These are phyloP conservation scores for Arctium minus DNA, from an alignment of 129 eudicot genomes.

Conservation along the genomic window DNA sequence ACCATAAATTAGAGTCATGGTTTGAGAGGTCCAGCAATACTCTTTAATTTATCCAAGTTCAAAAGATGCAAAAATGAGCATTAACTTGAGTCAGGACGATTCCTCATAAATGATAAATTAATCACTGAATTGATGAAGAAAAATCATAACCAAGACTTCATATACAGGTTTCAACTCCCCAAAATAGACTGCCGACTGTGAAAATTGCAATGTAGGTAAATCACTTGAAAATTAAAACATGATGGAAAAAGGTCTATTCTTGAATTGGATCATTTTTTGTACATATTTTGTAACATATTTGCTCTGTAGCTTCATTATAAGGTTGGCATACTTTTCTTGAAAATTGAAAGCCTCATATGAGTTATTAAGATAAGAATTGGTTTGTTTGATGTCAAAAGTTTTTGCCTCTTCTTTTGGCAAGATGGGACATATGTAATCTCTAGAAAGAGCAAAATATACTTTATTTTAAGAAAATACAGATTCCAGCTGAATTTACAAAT, in stretches of 20 bases:
- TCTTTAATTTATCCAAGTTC: not conserved
- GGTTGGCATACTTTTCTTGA: not conserved
- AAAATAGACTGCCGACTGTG: not conserved
- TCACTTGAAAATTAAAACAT: not conserved
- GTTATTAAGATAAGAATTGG: not conserved
- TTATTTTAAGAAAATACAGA: not conserved
- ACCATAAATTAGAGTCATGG: not conserved
- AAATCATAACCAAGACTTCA: not conserved
- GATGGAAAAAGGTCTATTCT: not conserved
- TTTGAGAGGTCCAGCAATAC: not conserved
- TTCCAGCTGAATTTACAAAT: not conserved
- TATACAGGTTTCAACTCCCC: not conserved
- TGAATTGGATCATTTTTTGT: not conserved
- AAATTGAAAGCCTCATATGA: not conserved
- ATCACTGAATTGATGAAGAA: not conserved
- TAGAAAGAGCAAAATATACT: not conserved
- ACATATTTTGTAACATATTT: not conserved
- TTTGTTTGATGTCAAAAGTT: not conserved
- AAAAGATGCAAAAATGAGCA: not conserved
- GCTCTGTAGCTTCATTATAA: not conserved
- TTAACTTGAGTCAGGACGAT: not conserved
- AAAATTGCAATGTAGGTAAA: not conserved
- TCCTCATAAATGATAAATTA: not conserved
- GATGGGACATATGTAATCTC: not conserved
- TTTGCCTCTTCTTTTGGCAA: not conserved